Evolutionary conservation across 169 alveolate genomes (phyloP), one percentile per base, ranked within the genome.

Genomic region (Pseudocohnilembus persalinus): DNA sequence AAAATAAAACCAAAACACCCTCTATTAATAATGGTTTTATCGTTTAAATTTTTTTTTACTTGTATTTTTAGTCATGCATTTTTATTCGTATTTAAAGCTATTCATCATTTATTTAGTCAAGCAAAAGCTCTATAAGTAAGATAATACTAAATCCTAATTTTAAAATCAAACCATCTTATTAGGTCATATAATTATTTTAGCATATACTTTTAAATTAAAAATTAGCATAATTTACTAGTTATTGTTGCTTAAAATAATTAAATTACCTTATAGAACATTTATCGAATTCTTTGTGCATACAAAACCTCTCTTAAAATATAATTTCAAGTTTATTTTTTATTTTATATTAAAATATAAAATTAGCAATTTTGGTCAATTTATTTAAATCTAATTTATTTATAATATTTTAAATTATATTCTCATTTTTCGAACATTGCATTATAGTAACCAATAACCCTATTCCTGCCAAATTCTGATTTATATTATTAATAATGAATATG

Each of bases 51-150:
- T n/a, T n/a, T n/a, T n/a, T n/a, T n/a, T n/a, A n/a, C 20, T 49
- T 49, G 68, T 49, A 49, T 20, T 77, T 77, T 33, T 77, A 64
- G 34, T 77, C 82, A 20, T 77, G 73, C 73, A 77, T 33, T 27
- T 72, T 31, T 6, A 77, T 28, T 34, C 33, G 30, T 20, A 77
- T 20, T 25, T 31, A 28, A 33, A 77, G 34, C 28, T 77, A 64
- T 20, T 77, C 82, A 26, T 77, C 82, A 31, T 31, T 31, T 20
- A 77, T 16, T 33, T 77, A 28, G 6, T 77, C 82, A 25, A 77
- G 73, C 16, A 77, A 28, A 11, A 77, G 73, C 31, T 77, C 82
- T 33, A 77, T 11, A 25, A 33, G 33, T 20, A 77, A 28, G 26
- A 77, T 72, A 24, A 77, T 29, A 33, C 33, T 77, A n/a, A 77